A percentile compares a stretch with the other conserved stretches of the same genome.
phyloP scores from a whole-genome alignment of 495 filamentous ascomycete species.

The Xylaria castorea region DNA sequence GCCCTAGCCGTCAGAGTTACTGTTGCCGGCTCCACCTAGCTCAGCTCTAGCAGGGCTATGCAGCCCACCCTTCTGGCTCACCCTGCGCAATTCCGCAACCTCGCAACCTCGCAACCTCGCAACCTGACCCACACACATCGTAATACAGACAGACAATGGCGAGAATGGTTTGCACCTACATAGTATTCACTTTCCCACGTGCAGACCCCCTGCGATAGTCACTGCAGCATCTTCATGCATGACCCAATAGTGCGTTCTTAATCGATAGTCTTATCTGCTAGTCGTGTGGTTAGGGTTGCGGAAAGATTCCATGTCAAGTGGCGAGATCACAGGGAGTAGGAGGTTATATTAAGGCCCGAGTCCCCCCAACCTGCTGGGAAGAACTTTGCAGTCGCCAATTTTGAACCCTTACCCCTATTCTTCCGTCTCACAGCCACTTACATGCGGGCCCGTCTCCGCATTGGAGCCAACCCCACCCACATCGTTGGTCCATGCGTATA shows the following conservation, averaged over 20 bases:
- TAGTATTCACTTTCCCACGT: neutral
- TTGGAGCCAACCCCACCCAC: neutral
- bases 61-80: neutral
- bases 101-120: neutral
- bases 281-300: neutral
- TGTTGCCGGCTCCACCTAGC: neutral
- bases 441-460: neutral
- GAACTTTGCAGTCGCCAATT: too few relatives aligned
- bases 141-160: neutral
- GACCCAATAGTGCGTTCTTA: neutral
- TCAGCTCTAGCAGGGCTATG: neutral
- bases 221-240: neutral
- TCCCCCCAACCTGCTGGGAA: too few relatives aligned
- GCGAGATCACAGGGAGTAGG: neutral
- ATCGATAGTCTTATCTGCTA: neutral
- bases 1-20: neutral
- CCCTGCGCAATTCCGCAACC: neutral
- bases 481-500: neutral
- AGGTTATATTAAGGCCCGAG: too few relatives aligned
- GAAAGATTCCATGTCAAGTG: neutral
- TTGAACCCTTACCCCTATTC: neutral
- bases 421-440: neutral
- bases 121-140: neutral
- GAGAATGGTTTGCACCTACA: neutral
- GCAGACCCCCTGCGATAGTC: neutral